Conservation (phyloP, 306 rosid species). For the Leucaena leucocephala region DNA sequence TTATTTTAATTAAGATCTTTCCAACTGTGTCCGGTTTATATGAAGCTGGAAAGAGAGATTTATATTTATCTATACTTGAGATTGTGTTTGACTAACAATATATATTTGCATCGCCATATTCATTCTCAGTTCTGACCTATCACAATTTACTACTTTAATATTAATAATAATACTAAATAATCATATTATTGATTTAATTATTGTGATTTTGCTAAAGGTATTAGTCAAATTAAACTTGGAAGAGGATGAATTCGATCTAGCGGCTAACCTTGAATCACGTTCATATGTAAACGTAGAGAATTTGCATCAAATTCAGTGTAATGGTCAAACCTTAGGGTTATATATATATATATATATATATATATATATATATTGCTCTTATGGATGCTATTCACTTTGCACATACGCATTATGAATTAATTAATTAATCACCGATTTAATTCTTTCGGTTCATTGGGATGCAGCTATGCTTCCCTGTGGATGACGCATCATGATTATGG, state of each 20-base stretch:
- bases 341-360: not conserved
- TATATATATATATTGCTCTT: not conserved
- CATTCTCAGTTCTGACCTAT: not conserved
- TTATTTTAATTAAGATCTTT: constrained; percentile 28
- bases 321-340: constrained; percentile 14
- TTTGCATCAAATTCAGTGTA: constrained; percentile 76
- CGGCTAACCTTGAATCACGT: constrained; percentile 54
- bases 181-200: not conserved
- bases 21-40: not conserved
- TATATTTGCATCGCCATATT: not conserved
- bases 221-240: constrained; percentile 33
- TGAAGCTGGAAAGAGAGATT: not conserved
- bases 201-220: constrained; percentile 24
- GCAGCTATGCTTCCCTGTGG: constrained; percentile 25
- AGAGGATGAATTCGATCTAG: constrained; percentile 26
- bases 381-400: constrained; percentile 20
- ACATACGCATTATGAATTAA: constrained; percentile 35
- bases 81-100: not conserved
- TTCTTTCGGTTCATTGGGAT: constrained; percentile 37
- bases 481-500: constrained; percentile 45
- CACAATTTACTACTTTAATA: not conserved
- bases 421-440: constrained; percentile 35
- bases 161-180: not conserved
- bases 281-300: constrained; percentile 46
- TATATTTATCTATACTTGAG: not conserved